A percentile compares a stretch with the other conserved stretches of the same genome.
These are phyloP conservation scores for Candida patagonica DNA, from an alignment of 805 yeast genomes.

Conservation along the genomic window DNA sequence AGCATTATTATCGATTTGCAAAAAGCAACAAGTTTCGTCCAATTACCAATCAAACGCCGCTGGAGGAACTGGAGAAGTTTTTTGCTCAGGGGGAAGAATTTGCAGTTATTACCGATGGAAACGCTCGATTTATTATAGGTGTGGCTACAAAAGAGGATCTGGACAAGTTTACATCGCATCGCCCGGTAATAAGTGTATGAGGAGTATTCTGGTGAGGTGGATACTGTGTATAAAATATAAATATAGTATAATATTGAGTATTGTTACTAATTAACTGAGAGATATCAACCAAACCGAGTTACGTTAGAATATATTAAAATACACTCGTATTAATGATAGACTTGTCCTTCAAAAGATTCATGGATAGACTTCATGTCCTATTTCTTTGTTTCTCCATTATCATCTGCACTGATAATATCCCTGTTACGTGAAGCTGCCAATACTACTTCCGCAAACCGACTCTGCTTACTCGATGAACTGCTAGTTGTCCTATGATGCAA, in stretches of 20 bases:
- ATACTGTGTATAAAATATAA: no score
- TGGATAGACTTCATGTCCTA: no score
- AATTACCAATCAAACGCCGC: constrained; percentile 46
- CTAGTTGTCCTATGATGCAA: not conserved
- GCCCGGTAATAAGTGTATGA: constrained; percentile 33
- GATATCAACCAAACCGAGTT: no score
- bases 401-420: constrained; percentile 25
- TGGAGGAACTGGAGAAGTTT: constrained; percentile 44
- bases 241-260: no score
- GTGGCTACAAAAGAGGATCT: constrained; percentile 47
- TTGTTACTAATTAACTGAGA: no score
- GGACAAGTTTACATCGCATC: constrained; percentile 32
- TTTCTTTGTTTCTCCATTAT: no score
- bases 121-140: constrained; percentile 46
- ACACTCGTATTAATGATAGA: no score
- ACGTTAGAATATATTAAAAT: no score
- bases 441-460: constrained; percentile 55
- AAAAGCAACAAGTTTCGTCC: constrained; percentile 30
- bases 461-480: no score
- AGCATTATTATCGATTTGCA: constrained; percentile 23
- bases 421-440: constrained; percentile 56
- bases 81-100: constrained; percentile 42
- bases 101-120: constrained; percentile 48
- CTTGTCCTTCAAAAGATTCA: no score
- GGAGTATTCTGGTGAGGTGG: no score